Base-by-base conservation (phyloP, 768 basidiomycete species). In the Mycena alexandri region DNA sequence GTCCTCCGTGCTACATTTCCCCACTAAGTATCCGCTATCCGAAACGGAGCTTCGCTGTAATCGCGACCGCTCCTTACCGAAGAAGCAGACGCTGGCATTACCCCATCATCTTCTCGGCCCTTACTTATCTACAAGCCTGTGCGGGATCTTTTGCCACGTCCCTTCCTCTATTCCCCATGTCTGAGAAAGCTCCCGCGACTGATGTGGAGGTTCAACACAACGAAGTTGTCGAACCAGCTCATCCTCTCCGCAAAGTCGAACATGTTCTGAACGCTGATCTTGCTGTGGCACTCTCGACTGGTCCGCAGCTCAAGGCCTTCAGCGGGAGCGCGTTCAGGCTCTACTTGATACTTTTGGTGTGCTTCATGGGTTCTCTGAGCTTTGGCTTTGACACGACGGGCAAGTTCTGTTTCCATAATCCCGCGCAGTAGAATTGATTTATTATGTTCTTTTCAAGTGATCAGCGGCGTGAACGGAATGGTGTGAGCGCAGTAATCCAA, bases 401-500 rank as follows among this genome's bases (percentile, higher is more conserved):
- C 81, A 50, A 61, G 79, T 63, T 16, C 38, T 38, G 11, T 53
- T 56, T 38, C 7, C 16, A 47, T 36, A 24, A 36, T 33, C 41
- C 63, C 24, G 6, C 24, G 38, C 19, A 41, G 22, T 38, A 25
- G 13, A 24, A 36, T 51, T 57, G 52, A 33, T 46, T 25, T 24
- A 19, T 24, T 38, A 11, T 29, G 29, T 47, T 46, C 22, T 6
- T 5, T 50, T 38, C 14, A 34, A 83, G 84, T 85, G 36, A 82
- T 85, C 76, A 80, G 82, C 70, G 79, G 80, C 9, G 82, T 85
- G 25, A 84, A 83, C 69, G 83, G 82, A 36, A 84, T 85, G 83
- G 65, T 78, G 83, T 84, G 71, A 43, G 81, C 74, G n/a, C 29
- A 4, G 6, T 43, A 22, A 50, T 53, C 3, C 53, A 13, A 21